Base-by-base conservation (phyloP, 2,329 filamentous ascomycete genomes). In the Xylaria digitata region DNA sequence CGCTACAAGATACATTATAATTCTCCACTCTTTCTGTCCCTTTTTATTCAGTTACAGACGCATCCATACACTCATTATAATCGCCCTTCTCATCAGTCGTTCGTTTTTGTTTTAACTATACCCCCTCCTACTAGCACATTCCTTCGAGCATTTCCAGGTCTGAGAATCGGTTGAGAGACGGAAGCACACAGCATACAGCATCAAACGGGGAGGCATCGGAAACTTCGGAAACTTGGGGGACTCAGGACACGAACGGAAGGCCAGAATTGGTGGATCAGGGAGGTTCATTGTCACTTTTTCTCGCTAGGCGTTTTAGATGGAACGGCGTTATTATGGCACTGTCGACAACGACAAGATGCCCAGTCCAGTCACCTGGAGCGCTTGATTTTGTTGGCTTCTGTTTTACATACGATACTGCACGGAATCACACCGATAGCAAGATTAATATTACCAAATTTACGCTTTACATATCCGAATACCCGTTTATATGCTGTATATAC, bases 231-330 rank as follows among this genome's bases (percentile, higher is more conserved):
- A 48, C 37, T 34, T 32, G 26, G 21, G 50, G 57, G 40, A 17
- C 50, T 45, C 17, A 21, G 64, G 58, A 49, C 40, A 40, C 30
- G 56, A 60, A 52, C 26, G 59, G 50, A 57, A 23, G 19, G 34
- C 32, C 48, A 34, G 34, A 61, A 34, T 23, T 15, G 61, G 45
- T 21, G 26, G 42, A 15, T 21, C 46, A 30, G n/a, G 53, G 43
- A 43, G 34, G 30, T 11, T 30, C 8, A 40, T 23, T 43, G 43
- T 56, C 32, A 5, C 37, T 45, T 42, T 52, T 37, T 56, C 40
- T 9, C 9, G 48, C 42, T 32, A 56, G 67, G 67, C 67, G 64
- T 69, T 69, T 42, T 61, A 69, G 64, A 69, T 26, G 56, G 57
- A 46, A 50, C 6, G 66, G 66, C 62, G 66, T 63, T 59, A 40